Evolutionary conservation across 164 flowering plant genomes (phyloP), one percentile per base, ranked within the genome.

Genomic region (Litsea cubeba): DNA sequence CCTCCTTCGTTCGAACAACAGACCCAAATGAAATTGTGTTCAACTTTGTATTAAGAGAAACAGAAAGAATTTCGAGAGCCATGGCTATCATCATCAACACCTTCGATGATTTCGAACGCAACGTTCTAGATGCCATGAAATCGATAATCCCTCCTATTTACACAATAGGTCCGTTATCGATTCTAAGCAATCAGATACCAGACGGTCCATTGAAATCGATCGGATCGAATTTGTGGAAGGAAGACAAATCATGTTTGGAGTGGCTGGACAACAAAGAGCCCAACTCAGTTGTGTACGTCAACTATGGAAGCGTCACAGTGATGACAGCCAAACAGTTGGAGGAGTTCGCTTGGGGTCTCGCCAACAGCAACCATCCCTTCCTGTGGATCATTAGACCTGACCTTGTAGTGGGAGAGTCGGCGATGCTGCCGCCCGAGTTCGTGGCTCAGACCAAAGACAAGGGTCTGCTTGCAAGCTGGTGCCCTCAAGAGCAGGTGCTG

Each of bases 401-500:
- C 18, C 58, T 51, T 51, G 58, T 51, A 3, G 18, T 51, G 58
- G 71, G 58, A 3, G 15, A 51, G 7, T 51, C 58, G 58, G 58
- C 17, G 18, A 70, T 76, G 3, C 30, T 76, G 50, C 71, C 76
- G 1, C 20, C 62, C 2, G 81, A 72, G 65, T 72, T 79, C 32
- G 2, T 54, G 35, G 32, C 12, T n/a, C 75, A 30, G 72, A 75
- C 75, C 2, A 25, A 46, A 32, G 60, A 35, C 1, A 75, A 75
- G 35, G 70, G 76, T 10, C 7, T 80, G 25, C 1, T 85, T 2
- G 66, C 72, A 3, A 69, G 74, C 3, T 85, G 88, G 86, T 80
- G 83, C 51, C 76, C 82, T 1, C 87, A 85, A 70, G 84, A 81
- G 65, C 30, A 76, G 68, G 84, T 85, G 10, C 77, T 85, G 3